These are phyloP conservation scores for Uromyces viciae-fabae DNA, from an alignment of 1,284 basidiomycete species.

Conservation along the genomic window DNA sequence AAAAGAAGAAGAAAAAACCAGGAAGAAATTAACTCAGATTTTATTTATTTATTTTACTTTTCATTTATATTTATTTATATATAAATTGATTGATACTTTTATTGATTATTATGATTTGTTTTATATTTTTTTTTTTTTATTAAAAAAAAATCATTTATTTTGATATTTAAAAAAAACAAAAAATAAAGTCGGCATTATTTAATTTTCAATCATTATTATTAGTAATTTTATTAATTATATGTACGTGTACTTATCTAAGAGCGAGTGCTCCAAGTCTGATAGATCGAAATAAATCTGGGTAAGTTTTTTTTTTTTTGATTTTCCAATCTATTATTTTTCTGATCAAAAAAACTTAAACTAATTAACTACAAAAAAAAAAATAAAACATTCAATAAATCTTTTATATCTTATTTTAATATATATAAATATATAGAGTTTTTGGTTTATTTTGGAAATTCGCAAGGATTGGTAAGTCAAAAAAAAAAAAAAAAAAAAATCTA, in stretches of 20 bases:
- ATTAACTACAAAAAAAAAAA: background rate
- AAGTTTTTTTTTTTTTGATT: background rate
- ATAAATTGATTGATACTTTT: background rate
- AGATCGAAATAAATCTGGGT: conserved; percentile 90
- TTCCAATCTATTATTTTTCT: background rate
- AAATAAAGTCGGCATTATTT: conserved; percentile 96
- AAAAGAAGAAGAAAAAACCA: no score
- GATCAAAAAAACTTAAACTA: background rate
- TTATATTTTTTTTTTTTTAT: background rate
- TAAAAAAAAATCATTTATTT: no score
- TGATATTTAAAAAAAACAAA: background rate
- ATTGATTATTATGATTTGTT: background rate
- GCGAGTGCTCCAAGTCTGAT: conserved; percentile 81
- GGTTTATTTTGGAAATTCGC: conserved; percentile 91
- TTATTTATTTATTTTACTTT: background rate
- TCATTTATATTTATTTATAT: background rate
- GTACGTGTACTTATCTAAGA: conserved; percentile 93
- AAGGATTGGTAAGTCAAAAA: conserved; percentile 67
- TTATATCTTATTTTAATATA: background rate
- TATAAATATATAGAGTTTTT: conserved; percentile 63
- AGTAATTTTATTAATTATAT: conserved; percentile 86
- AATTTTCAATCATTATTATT: conserved; percentile 94
- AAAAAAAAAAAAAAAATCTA: background rate
- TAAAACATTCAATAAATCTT: background rate
- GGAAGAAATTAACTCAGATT: background rate